phyloP scores from a whole-genome alignment of 129 eudicot genomes.

The Arctium lappa region DNA sequence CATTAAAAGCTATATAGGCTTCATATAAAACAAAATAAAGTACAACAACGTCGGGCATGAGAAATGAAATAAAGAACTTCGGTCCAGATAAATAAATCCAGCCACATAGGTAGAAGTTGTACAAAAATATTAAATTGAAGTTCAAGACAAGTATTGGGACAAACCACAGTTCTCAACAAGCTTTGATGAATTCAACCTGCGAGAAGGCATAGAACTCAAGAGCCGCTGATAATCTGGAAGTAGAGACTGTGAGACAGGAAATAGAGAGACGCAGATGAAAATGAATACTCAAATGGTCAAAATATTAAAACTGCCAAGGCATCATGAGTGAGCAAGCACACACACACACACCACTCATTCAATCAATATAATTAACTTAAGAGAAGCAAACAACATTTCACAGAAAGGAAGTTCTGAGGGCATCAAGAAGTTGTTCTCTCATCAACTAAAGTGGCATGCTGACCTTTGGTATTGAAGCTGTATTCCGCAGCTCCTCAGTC shows the following conservation, averaged over 20 bases:
- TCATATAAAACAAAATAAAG: constrained; percentile 3
- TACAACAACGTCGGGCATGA: constrained; percentile 1
- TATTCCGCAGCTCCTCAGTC: constrained; percentile 93
- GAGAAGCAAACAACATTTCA: constrained; percentile 5
- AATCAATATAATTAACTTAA: constrained; percentile 1
- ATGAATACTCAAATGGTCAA: constrained; percentile 24
- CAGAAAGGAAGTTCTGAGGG: constrained; percentile 5
- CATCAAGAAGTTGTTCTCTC: constrained; percentile 1
- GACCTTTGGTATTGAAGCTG: constrained; percentile 92
- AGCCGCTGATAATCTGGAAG: constrained; percentile 99
- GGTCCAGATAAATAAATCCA: not conserved
- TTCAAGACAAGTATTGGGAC: constrained; percentile 28
- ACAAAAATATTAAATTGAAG: constrained; percentile 2
- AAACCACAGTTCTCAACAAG: constrained; percentile 92
- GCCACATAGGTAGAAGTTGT: not conserved
- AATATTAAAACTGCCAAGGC: constrained; percentile 27
- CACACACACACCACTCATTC: not conserved
- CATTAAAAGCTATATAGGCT: not conserved
- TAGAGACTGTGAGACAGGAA: constrained; percentile 83
- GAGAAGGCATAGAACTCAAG: constrained; percentile 94
- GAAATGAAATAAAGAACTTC: not conserved
- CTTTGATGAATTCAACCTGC: constrained; percentile 97
- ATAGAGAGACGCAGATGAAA: constrained; percentile 43
- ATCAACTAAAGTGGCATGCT: constrained; percentile 19
- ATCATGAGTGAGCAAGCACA: constrained; percentile 4